Base-by-base conservation (phyloP, 1,284 basidiomycete species). In the Pulveroboletus sp. region DNA sequence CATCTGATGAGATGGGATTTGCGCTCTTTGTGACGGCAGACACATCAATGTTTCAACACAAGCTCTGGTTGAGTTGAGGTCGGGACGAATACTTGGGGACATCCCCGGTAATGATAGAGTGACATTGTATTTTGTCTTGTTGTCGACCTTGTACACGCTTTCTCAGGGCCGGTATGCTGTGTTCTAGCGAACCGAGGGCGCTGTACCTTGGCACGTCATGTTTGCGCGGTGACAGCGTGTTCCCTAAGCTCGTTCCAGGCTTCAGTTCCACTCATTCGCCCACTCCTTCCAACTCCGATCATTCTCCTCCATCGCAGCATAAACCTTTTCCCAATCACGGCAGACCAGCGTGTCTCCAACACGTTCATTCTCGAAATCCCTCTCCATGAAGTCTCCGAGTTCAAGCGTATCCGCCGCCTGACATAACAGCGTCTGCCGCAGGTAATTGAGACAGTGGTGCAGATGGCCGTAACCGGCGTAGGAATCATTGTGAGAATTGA, bases 341-440 rank as follows among this genome's bases (percentile, higher is more conserved):
- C 74, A 75, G 18, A 66, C 62, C 28, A 71, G 52, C 8, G 65
- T 69, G 26, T 65, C 62, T 8, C 67, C 67, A 6, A 65, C 56
- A 8, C 63, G 45, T 8, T 64, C 40, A 1, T 51, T 36, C 25
- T 58, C 43, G 20, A 43, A 66, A 52, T 70, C 64, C 47, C 45
- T 58, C 31, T 58, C 49, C 58, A 67, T 58, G 25, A 71, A 71
- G 51, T 75, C 72, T 6, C 64, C 67, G 3, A 61, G 49, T 40
- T 75, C 75, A 0, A 75, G 64, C 17, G 64, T 67, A 18, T 68
- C 62, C 36, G 68, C 67, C 2, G 74, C 66, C 9, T 63, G 56
- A 47, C 74, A 76, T 6, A 74, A 52, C 14, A 69, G 53, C 14
- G 55, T 62, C 47, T 71, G 69, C 1, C 73, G 64, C 11, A 31